phyloP scores from a whole-genome alignment of 208 protist genomes.

The Phytomonas sp. region DNA sequence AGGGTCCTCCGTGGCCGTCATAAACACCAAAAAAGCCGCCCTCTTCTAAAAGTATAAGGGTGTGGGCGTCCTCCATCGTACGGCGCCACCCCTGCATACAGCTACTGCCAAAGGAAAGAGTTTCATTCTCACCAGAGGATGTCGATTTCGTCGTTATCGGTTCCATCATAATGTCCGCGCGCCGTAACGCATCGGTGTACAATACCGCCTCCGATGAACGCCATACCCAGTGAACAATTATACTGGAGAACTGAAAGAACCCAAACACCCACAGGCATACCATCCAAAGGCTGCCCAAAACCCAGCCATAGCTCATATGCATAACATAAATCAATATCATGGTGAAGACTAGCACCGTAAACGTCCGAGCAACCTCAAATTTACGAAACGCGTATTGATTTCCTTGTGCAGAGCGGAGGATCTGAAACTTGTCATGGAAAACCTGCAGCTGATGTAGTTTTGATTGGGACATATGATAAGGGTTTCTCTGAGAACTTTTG shows the following conservation, averaged over 20 bases:
- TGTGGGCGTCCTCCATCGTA: slow-evolving; percentile 89
- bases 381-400: too few relatives aligned
- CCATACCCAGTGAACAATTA: slow-evolving; percentile 14
- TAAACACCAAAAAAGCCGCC: slow-evolving; percentile 88
- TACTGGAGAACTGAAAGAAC: slow-evolving; percentile 13
- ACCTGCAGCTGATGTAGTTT: too few relatives aligned
- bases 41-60: slow-evolving; percentile 48
- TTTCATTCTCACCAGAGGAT: slow-evolving; percentile 49
- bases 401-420: too few relatives aligned
- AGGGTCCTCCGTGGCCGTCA: slow-evolving; percentile 84
- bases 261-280: slow-evolving; percentile 16
- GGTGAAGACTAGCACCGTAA: slow-evolving; percentile 11
- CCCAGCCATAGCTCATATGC: slow-evolving; percentile 15
- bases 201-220: slow-evolving; percentile 16
- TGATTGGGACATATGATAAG: too few relatives aligned
- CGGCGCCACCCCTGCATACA: slow-evolving; percentile 89
- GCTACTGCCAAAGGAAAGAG: slow-evolving; percentile 54
- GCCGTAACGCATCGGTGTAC: slow-evolving; percentile 62
- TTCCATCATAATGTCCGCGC: slow-evolving; percentile 81
- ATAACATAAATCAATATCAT: slow-evolving; percentile 10
- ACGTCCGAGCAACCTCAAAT: slow-evolving; percentile 5
- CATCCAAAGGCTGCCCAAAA: slow-evolving; percentile 12
- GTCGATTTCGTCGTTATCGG: slow-evolving; percentile 76
- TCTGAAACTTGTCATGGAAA: too few relatives aligned
- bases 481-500: too few relatives aligned